Evolutionary conservation across 2,329 filamentous ascomycete species (phyloP), one percentile per base, ranked within the genome.

Genomic region (Colletotrichum eremochloae): DNA sequence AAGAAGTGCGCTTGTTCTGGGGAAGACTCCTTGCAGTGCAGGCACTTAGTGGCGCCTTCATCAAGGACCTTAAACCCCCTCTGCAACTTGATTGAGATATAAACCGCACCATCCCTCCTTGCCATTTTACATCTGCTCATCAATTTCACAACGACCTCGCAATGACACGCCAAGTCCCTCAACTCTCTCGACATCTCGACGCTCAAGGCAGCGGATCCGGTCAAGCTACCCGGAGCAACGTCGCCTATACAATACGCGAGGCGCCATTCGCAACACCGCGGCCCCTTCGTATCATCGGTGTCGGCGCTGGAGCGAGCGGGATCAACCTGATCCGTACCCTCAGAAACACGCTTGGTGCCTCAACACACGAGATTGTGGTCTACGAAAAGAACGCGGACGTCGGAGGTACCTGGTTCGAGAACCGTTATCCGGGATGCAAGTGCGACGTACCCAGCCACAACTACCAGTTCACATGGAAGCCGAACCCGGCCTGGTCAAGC

Each of bases 381-480:
- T 89, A 89, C 76, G 88, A 90, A 74, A 90, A 89, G 80, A 89
- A 89, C 72, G 77, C 80, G 11, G 84, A 86, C 29, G 82, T 89
- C 14, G 88, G 87, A 29, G 88, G 88, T 2, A 90, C 88, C 0
- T 91, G 88, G 88, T 84, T 84, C 73, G 88, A 90, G 76, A 90
- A 89, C 76, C 81, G 84, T 29, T 91, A 91, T 72, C 88, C 88
- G 0, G 88, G 88, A 14, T 89, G 87, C 75, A 82, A 82, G 65
- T 90, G 87, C 76, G 88, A 89, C 77, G 83, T 89, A 40, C 87
- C 87, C 12, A 86, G 84, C 76, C 89, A 91, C 79, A 90, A 88
- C 78, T 91, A 91, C 76, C 89, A 90, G 58, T 91, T 89, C 76
- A 87, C 88, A 2, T 91, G 87, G 86, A 84, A 86, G 67, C 87